These are phyloP conservation scores for Syzygium grande DNA, from an alignment of 345 rosid genomes.

Conservation along the genomic window DNA sequence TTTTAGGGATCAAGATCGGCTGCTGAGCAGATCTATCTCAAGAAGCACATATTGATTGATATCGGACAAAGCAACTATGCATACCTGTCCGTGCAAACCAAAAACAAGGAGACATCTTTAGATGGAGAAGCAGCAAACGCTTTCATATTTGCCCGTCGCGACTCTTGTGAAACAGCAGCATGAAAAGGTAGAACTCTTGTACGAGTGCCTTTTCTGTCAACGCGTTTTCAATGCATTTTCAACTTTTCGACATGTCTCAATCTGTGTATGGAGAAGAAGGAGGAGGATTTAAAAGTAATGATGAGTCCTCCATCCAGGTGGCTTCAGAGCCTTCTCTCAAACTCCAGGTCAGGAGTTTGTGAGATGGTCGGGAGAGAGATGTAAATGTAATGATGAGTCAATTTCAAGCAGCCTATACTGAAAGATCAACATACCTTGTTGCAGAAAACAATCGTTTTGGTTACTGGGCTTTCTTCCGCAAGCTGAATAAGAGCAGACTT, in stretches of 20 bases:
- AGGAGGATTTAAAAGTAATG: background rate
- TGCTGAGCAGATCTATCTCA: background rate
- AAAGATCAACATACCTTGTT: conserved; percentile 46
- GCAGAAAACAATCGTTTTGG: conserved; percentile 77
- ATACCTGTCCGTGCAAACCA: conserved; percentile 90
- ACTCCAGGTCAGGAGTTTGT: background rate
- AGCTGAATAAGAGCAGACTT: conserved; percentile 72
- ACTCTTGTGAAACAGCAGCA: conserved; percentile 71
- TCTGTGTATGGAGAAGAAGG: conserved; percentile 27
- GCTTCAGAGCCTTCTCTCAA: background rate
- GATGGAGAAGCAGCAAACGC: conserved; percentile 47
- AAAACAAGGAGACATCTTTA: conserved; percentile 36
- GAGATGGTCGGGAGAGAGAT: background rate
- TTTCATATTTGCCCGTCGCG: conserved; percentile 65
- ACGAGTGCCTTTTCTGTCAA: conserved; percentile 53
- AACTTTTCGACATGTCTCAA: conserved; percentile 94
- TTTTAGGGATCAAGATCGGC: background rate
- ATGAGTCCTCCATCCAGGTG: background rate
- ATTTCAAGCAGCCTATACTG: background rate
- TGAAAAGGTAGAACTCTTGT: conserved; percentile 70
- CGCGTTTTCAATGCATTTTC: conserved; percentile 75
- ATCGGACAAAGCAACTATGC: background rate
- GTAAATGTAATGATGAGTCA: background rate
- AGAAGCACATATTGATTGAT: background rate
- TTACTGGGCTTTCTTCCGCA: conserved; percentile 44